phyloP scores from a whole-genome alignment of 202 grass and related monocot species.

The Saccharum hybrid region DNA sequence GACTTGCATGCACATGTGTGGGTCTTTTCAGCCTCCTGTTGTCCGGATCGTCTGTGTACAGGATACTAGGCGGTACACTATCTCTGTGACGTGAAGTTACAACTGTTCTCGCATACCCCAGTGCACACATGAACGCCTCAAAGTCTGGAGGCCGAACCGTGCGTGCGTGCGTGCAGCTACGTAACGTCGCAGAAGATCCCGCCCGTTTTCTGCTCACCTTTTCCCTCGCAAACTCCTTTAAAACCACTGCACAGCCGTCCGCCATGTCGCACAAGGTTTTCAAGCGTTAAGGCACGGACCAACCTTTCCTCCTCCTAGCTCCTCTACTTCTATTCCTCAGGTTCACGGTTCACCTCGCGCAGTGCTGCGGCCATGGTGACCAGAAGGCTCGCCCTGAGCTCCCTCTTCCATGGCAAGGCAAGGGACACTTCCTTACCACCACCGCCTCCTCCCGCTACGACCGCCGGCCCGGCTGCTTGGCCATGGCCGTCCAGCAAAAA shows the following conservation, averaged over 20 bases:
- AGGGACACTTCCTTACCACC: constrained; percentile 36
- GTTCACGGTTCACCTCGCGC: neutral
- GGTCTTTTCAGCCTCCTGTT: neutral
- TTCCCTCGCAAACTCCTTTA: constrained; percentile 43
- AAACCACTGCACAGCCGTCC: constrained; percentile 37
- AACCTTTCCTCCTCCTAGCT: neutral
- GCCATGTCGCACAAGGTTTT: constrained; percentile 20
- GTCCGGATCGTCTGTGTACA: constrained; percentile 20
- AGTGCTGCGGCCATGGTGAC: constrained; percentile 48
- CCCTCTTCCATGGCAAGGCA: constrained; percentile 54
- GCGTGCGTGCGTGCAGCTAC: neutral
- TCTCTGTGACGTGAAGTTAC: neutral
- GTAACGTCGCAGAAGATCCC: constrained; percentile 17
- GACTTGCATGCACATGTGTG: constrained; percentile 35
- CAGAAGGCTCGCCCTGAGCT: constrained; percentile 48
- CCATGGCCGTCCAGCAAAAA: constrained; percentile 67
- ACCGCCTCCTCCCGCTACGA: neutral
- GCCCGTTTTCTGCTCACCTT: neutral
- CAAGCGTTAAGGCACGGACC: constrained; percentile 39
- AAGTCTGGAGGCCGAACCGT: neutral
- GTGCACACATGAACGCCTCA: no score
- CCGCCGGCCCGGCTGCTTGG: constrained; percentile 37
- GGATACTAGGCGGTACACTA: no score
- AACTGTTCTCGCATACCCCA: neutral
- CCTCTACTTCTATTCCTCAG: neutral